Evolutionary conservation across 768 basidiomycete species (phyloP).

Genomic region (Macrocybe gigantea): DNA sequence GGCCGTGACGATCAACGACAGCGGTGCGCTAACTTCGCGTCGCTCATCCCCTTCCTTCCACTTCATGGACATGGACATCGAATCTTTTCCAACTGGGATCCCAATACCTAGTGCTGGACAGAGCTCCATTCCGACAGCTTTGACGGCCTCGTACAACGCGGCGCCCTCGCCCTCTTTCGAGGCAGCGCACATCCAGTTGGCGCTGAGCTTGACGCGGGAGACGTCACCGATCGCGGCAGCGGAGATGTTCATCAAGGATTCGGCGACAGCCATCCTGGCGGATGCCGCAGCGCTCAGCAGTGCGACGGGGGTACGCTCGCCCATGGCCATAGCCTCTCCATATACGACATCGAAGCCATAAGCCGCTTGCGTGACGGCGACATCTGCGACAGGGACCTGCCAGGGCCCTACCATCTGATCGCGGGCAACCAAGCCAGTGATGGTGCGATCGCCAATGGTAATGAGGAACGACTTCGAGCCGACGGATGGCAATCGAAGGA

Average conservation of each 20-base stretch:
- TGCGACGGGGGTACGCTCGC: conserved; percentile 92
- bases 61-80: conserved; percentile 99
- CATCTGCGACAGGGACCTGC: conserved; percentile 97
- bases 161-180: conserved; percentile 85
- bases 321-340: conserved; percentile 99
- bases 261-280: conserved; percentile 93
- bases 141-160: conserved; percentile 83
- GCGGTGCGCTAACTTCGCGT: conserved; percentile 82
- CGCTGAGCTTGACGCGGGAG: conserved; percentile 84
- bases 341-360: conserved; percentile 82
- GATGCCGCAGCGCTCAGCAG: conserved; percentile 85
- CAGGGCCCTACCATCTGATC: conserved; percentile 99
- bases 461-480: conserved; percentile 97
- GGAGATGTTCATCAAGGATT: conserved; percentile 86
- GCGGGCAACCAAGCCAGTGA: conserved; percentile 90
- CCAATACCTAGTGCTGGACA: conserved; percentile 91
- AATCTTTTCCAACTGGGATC: conserved; percentile 98
- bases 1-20: conserved; percentile 92
- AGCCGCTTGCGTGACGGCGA: conserved; percentile 90
- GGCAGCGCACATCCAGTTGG: conserved; percentile 99
- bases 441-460: conserved; percentile 93
- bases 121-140: conserved; percentile 87
- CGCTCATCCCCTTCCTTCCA: conserved; percentile 62
- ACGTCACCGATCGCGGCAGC: conserved; percentile 73
- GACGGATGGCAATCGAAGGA: conserved; percentile 88